Conservation (phyloP, 768 basidiomycete genomes). For the Termitomyces sp. region DNA sequence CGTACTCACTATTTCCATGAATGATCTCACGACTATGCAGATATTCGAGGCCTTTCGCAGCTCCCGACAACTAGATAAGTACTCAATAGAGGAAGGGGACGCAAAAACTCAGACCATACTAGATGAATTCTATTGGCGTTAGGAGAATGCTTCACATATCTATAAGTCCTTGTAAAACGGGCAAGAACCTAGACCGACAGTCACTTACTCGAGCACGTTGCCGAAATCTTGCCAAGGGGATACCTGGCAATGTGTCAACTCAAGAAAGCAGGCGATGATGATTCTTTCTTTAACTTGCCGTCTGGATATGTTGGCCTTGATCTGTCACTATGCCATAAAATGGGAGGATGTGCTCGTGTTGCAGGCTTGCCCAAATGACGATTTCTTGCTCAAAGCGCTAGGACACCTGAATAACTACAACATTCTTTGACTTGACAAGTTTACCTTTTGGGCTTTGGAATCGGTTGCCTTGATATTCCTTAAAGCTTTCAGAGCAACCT, state of each 20-base stretch:
- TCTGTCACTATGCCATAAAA: conserved; percentile 55
- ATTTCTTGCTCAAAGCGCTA: conserved; percentile 58
- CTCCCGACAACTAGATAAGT: conserved; percentile 38
- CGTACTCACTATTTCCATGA: conserved; percentile 53
- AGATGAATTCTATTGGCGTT: conserved; percentile 35
- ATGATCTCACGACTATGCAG: conserved; percentile 46
- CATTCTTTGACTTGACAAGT: background rate
- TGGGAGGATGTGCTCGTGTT: conserved; percentile 46
- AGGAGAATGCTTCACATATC: conserved; percentile 33
- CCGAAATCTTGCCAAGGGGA: conserved; percentile 61
- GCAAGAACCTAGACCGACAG: background rate
- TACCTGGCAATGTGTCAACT: conserved; percentile 30
- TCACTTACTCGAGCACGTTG: conserved; percentile 44
- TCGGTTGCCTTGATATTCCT: conserved; percentile 40
- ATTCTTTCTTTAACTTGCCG: conserved; percentile 27
- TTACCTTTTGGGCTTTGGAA: conserved; percentile 36
- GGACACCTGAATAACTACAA: background rate
- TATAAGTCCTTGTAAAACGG: conserved; percentile 12
- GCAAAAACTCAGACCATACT: conserved; percentile 23
- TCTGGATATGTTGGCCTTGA: conserved; percentile 44
- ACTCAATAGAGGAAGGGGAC: background rate
- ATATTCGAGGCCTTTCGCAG: conserved; percentile 52
- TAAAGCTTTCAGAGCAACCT: conserved; percentile 57
- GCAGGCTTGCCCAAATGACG: conserved; percentile 44
- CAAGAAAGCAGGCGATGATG: background rate